Evolutionary conservation across 2,329 filamentous ascomycete genomes (phyloP), one percentile per base, ranked within the genome.

Genomic region (Aquanectria penicillioides): DNA sequence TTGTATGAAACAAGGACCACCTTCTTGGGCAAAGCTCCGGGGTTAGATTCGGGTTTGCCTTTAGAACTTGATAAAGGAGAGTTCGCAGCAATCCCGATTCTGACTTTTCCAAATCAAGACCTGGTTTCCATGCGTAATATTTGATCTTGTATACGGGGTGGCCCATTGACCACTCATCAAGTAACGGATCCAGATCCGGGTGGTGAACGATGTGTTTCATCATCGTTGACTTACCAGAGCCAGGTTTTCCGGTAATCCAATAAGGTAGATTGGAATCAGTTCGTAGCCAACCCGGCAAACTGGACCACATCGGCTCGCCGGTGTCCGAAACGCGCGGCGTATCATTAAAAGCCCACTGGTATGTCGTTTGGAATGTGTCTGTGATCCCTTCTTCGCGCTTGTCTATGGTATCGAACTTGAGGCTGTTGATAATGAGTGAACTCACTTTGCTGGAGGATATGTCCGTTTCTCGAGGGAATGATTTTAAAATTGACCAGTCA

Each of bases 191-290:
- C 13, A 44, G 11, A 11, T 3, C 17, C 18, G 28, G 22, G 17
- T 44, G 22, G 4, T 38, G 15, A 3, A 36, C 8, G 13, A 48
- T 41, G 15, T 23, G 31, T 28, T 58, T 58, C 43, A 53, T 49
- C 28, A 48, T 43, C 12, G 55, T 58, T 2, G 48, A 53, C n/a
- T 58, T 58, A 5, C 55, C 55, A 5, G 48, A 48, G 1, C 55
- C 55, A 17, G 55, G 48, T 36, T 58, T 58, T 8, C 55, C 55
- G 5, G 55, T 53, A 8, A 53, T 53, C 55, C 55, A 58, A 22
- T 36, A 58, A 2, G 34, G 55, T 4, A 47, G 33, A 3, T 9
- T 11, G 5, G 34, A 48, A 4, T 57, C 29, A 7, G 34, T 15
- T 8, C 38, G 23, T 10, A 57, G 53, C 53, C 46, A 57, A 8